Evolutionary conservation across 2,329 filamentous ascomycete genomes (phyloP).

Genomic region (Botrytis tulipae): DNA sequence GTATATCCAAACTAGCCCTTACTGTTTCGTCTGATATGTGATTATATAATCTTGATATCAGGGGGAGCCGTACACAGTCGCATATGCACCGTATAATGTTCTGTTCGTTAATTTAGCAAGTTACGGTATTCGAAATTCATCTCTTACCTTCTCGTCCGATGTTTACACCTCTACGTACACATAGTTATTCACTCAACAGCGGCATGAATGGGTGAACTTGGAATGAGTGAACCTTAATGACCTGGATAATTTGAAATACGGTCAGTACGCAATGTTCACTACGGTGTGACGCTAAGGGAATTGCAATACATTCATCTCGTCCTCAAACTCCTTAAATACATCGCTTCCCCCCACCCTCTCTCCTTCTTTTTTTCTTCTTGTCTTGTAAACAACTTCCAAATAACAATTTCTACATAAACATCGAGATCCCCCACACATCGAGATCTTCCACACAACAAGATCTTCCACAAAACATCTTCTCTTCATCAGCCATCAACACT

Average conservation of each 20-base stretch:
- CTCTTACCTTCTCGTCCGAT: background rate
- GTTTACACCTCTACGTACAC: background rate
- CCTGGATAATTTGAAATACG: background rate
- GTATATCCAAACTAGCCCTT: too few species aligned
- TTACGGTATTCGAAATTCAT: background rate
- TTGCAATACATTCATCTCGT: background rate
- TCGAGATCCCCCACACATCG: background rate
- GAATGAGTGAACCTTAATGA: background rate
- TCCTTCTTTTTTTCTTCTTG: background rate
- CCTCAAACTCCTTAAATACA: background rate
- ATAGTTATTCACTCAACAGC: background rate
- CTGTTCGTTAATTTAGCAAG: background rate
- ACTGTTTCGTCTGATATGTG: background rate
- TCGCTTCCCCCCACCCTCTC: background rate
- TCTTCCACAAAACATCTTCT: background rate
- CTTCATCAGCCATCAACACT: background rate
- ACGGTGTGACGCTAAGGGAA: background rate
- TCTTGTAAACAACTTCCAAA: background rate
- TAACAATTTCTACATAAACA: background rate
- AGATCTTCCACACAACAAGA: background rate
- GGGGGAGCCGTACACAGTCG: background rate
- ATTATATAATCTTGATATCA: background rate
- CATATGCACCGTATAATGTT: background rate
- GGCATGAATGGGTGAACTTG: background rate
- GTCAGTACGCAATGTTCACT: background rate